phyloP scores from a whole-genome alignment of 306 rosid species.

The Acacia confusa region DNA sequence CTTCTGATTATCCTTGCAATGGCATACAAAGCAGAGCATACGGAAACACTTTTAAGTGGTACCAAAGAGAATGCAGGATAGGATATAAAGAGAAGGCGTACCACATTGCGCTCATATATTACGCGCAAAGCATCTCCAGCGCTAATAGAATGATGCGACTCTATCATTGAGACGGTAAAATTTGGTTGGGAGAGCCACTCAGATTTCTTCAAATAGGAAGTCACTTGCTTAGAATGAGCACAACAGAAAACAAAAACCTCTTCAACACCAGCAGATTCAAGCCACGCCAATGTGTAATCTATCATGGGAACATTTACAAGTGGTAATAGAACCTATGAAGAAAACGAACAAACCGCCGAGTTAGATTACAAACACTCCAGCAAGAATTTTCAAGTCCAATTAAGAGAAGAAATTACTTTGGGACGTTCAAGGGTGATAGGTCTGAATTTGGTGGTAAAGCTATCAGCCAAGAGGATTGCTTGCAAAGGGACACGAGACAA shows the following conservation, averaged over 20 bases:
- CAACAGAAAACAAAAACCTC: constrained; percentile 97
- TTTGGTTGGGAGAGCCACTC: constrained; percentile 83
- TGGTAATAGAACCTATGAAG: constrained; percentile 74
- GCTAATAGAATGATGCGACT: constrained; percentile 85
- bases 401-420: constrained; percentile 47
- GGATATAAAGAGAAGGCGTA: constrained; percentile 32
- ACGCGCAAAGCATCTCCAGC: constrained; percentile 94
- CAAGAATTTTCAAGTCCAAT: background rate
- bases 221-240: constrained; percentile 89
- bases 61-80: background rate
- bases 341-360: background rate
- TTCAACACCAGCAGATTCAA: constrained; percentile 95
- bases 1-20: constrained; percentile 1
- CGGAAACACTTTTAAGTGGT: background rate
- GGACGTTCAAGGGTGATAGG: constrained; percentile 99
- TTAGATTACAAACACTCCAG: constrained; percentile 3
- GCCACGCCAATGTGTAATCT: constrained; percentile 86
- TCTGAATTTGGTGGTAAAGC: constrained; percentile 84
- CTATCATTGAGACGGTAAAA: constrained; percentile 68
- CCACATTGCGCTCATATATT: constrained; percentile 95
- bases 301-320: constrained; percentile 90
- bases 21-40: background rate
- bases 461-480: constrained; percentile 90
- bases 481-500: constrained; percentile 77
- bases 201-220: constrained; percentile 70